Evolutionary conservation across 495 filamentous ascomycete genomes (phyloP), one percentile per base, ranked within the genome.

Genomic region (Penicillium canescens): DNA sequence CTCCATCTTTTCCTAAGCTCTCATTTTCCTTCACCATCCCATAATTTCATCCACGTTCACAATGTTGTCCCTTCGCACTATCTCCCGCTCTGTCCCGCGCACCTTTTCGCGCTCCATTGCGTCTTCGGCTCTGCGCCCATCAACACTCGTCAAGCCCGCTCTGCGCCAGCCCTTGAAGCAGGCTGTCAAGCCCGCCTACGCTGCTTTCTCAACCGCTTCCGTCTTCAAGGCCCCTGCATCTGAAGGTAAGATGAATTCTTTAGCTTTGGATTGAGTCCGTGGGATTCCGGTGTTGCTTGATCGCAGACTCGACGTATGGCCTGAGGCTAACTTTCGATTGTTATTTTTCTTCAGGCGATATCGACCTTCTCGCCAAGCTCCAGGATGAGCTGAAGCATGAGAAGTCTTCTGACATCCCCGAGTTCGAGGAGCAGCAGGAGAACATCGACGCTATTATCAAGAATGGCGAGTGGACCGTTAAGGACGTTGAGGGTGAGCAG

Each of bases 401-500:
- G 63, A 72, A 75, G 62, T 63, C 64, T 44, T 72, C 68, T 39
- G 67, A 68, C 41, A 57, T 67, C 11, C 63, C 71, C 28, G 73
- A 76, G 34, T 57, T 75, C 40, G 62, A 71, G 14, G 56, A 74
- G 79, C 85, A 73, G 82, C 91, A 76, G 74, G 82, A 71, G 81
- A 89, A 71, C 82, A 96, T 70, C 78, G 84, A 60, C 74, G 85
- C 52, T 91, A 96, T 83, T 80, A 92, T 61, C 73, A 86, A 69
- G 84, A 81, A 61, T 89, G 97, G 79, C 78, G 92, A 70, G 42
- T 78, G 73, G 73, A 56, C 72, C 82, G 75, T 95, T 52, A 78
- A 86, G 66, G 93, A 97, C 67, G 80, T 77, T 33, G 78, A 85
- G 37, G 93, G 93, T 54, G 79, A 91, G 65, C 89, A 98, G 71